A percentile compares a stretch with the other conserved stretches of the same genome.
These are phyloP conservation scores for Fusarium sp. DNA, from an alignment of 2,329 filamentous ascomycete species.

Conservation along the genomic window DNA sequence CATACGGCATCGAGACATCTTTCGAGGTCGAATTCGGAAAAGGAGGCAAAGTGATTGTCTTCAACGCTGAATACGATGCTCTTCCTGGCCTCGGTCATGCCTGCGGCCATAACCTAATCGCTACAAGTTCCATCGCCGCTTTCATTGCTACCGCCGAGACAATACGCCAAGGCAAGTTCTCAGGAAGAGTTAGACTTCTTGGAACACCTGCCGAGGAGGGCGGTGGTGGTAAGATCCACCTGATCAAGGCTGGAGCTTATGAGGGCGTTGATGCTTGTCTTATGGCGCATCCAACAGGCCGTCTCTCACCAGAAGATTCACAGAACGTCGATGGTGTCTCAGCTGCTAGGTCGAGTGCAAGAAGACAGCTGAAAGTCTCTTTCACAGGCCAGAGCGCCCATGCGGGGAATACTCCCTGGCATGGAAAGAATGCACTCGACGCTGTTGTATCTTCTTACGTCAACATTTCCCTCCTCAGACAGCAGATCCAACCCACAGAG, in stretches of 20 bases:
- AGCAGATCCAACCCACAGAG: conserved; percentile 67
- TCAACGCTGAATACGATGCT: conserved; percentile 39
- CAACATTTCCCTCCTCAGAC: conserved; percentile 64
- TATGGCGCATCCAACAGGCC: conserved; percentile 48
- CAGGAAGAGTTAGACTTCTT: conserved; percentile 16
- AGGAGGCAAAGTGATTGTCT: conserved; percentile 25
- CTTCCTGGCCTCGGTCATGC: conserved; percentile 33
- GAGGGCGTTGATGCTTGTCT: conserved; percentile 51
- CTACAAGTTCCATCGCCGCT: conserved; percentile 30
- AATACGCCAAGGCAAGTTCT: conserved; percentile 1
- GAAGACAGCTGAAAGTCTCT: conserved; percentile 64
- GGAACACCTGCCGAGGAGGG: conserved; percentile 69
- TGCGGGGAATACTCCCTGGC: conserved; percentile 69
- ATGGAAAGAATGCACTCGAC: conserved; percentile 71
- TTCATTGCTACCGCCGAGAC: conserved; percentile 36
- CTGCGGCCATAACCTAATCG: conserved; percentile 37
- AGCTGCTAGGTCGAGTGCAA: conserved; percentile 61
- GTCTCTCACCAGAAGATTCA: not conserved
- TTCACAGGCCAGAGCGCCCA: conserved; percentile 69
- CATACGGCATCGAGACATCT: conserved; percentile 23
- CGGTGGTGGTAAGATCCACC: conserved; percentile 64
- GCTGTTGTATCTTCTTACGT: conserved; percentile 65
- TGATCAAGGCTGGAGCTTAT: conserved; percentile 61
- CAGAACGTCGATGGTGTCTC: conserved; percentile 51
- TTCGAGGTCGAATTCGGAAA: conserved; percentile 35